Conservation (phyloP, 306 rosid genomes). For the Cicer judaicum region DNA sequence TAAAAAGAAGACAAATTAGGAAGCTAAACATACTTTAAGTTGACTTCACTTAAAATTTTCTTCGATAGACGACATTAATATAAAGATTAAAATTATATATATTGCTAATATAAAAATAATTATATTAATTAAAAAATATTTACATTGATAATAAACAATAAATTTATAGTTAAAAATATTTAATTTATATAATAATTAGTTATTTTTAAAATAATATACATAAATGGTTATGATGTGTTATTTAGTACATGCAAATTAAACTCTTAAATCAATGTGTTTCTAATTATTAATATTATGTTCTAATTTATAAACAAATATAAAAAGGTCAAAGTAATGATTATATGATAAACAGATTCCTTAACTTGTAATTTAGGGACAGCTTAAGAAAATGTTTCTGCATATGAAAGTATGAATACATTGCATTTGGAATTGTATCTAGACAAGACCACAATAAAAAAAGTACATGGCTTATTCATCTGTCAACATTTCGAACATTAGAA, state of each 20-base stretch:
- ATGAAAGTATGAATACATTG: conserved; percentile 36
- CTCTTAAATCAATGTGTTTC: no score
- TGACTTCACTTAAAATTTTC: background rate
- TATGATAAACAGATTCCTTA: background rate
- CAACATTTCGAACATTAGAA: conserved; percentile 29
- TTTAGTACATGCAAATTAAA: no score
- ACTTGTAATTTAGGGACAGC: background rate
- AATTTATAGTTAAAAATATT: no score
- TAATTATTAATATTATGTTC: background rate
- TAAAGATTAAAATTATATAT: no score
- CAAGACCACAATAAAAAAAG: conserved; percentile 23
- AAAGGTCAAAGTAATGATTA: conserved; percentile 33
- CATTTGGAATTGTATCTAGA: conserved; percentile 5
- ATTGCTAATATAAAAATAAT: no score
- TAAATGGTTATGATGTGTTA: no score
- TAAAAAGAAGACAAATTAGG: background rate
- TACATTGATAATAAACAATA: no score
- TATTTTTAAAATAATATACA: no score
- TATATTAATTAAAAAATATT: no score
- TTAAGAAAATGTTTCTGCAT: background rate
- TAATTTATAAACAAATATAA: background rate
- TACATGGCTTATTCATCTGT: conserved; percentile 5
- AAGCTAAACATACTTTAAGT: background rate
- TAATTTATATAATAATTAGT: no score
- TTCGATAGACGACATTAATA: no score